Base-by-base conservation (phyloP, 352 stramenopile species). In the Globisporangium nunn region DNA sequence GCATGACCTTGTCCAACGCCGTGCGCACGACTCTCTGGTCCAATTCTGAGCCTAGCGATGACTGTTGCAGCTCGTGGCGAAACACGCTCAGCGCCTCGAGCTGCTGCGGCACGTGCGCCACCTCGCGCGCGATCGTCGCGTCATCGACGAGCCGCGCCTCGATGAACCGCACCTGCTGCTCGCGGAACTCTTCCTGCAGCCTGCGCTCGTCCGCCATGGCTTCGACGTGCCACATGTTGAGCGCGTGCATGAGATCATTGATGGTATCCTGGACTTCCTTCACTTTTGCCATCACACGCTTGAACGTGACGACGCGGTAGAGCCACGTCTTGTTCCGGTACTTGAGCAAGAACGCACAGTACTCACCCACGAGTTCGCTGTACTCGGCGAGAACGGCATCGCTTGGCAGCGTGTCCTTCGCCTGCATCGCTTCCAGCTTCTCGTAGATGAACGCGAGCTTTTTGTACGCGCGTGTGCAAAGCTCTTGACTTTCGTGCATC, bases 1-100 rank as follows among this genome's bases (percentile, higher is more conserved):
- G 52, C 28, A 58, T 50, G 28, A 58, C 40, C 8, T 58, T 58
- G 52, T 50, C 29, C 15, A 58, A 30, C 41, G 40, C 40, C 1
- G 14, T 58, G 35, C 35, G 35, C 35, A 40, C 35, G 35, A 40
- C 35, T 1, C 12, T 4, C 35, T 40, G 35, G 41, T 46, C 40
- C 6, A 4, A 46, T 1, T 23, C 40, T 2, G 10, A 44, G 3
- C 8, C 39, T 44, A 14, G 10, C 10, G 40, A 45, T 14, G 41
- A 14, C 41, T 18, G 12, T 15, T n/a, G n/a, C n/a, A 53, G 31
- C 17, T 53, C 49, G 49, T 44, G 49, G 14, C 37, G 11, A 3
- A 53, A 10, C 11, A 53, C 49, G 14, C 6, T 44, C 31, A 44
- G 30, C 5, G 49, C 49, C 39, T 54, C 49, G 1, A 43, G 14